A percentile compares a stretch with the other conserved stretches of the same genome.
Conservation (phyloP, 2,329 filamentous ascomycete species). For the Bipolaris bicolor region DNA sequence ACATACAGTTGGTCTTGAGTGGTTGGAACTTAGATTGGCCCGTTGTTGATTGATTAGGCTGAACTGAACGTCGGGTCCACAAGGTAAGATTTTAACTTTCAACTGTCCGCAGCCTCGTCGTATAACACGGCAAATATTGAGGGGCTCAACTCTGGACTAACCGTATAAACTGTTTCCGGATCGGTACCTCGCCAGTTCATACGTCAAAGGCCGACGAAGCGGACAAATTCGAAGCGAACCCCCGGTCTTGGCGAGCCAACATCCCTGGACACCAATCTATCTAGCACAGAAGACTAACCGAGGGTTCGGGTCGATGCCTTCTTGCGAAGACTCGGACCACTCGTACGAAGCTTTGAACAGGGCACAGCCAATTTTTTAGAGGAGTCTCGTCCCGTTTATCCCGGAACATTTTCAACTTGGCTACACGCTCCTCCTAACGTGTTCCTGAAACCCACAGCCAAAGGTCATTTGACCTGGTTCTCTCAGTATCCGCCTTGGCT, state of each 20-base stretch:
- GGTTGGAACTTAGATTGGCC: slow-evolving; percentile 35
- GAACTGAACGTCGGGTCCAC: slow-evolving; percentile 26
- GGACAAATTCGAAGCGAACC: slow-evolving; percentile 10
- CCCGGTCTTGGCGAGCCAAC: slow-evolving; percentile 11
- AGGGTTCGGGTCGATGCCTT: slow-evolving; percentile 29
- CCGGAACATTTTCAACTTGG: slow-evolving; percentile 33
- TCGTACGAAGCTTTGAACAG: slow-evolving; percentile 26
- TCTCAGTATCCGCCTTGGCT: slow-evolving; percentile 3
- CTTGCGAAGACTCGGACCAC: slow-evolving; percentile 28
- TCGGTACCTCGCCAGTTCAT: neutral
- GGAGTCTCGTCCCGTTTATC: slow-evolving; percentile 45
- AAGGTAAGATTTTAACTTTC: slow-evolving; percentile 7
- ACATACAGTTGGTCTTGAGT: slow-evolving; percentile 20
- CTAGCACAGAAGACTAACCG: slow-evolving; percentile 20
- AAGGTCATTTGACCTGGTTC: slow-evolving; percentile 6
- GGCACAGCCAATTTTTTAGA: slow-evolving; percentile 26
- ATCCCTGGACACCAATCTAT: slow-evolving; percentile 18
- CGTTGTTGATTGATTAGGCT: slow-evolving; percentile 37
- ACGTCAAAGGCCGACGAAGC: neutral
- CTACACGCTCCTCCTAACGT: slow-evolving; percentile 11
- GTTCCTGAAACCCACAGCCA: slow-evolving; percentile 19
- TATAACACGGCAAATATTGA: neutral
- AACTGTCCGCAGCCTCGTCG: neutral
- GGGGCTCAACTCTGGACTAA: neutral
- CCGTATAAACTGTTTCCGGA: neutral